These are phyloP conservation scores for Sordariomycetes sp. DNA, from an alignment of 2,329 filamentous ascomycete species.

Conservation along the genomic window DNA sequence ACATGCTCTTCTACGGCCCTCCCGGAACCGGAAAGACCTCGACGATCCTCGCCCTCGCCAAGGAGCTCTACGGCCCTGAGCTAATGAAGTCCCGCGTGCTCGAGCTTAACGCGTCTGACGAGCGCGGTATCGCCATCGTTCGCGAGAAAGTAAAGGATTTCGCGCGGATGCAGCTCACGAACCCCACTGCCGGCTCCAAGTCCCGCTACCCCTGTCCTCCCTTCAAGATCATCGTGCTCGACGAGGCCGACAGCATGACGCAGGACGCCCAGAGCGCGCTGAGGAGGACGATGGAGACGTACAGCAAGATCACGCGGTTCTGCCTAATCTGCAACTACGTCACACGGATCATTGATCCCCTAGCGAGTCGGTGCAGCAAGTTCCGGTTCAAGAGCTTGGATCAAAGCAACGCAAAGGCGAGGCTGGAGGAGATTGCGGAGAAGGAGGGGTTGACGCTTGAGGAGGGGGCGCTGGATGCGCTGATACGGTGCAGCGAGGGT, in stretches of 20 bases:
- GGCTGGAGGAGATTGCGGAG: conserved; percentile 71
- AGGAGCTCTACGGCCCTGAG: conserved; percentile 93
- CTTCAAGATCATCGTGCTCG: conserved; percentile 97
- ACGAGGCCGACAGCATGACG: conserved; percentile 98
- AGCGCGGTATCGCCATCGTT: conserved; percentile 93
- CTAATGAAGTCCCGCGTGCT: conserved; percentile 90
- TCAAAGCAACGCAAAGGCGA: conserved; percentile 64
- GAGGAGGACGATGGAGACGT: conserved; percentile 94
- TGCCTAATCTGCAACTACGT: conserved; percentile 99
- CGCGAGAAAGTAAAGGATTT: conserved; percentile 98
- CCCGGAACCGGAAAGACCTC: conserved; percentile 97
- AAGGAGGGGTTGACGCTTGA: conserved; percentile 67
- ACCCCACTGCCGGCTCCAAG: conserved; percentile 57
- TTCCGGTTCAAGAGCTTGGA: conserved; percentile 97
- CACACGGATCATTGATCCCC: conserved; percentile 90
- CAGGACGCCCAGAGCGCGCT: conserved; percentile 93
- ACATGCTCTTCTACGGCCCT: conserved; percentile 98
- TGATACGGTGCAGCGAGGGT: conserved; percentile 82
- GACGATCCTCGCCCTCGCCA: conserved; percentile 90
- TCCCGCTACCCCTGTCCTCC: conserved; percentile 80
- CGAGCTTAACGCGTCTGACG: conserved; percentile 97
- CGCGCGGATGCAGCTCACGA: conserved; percentile 84
- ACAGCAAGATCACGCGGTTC: conserved; percentile 91
- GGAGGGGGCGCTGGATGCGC: conserved; percentile 65
- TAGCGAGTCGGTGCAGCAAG: conserved; percentile 88